Conservation (phyloP, 345 rosid genomes). For the Chamaenerion angustifolium region DNA sequence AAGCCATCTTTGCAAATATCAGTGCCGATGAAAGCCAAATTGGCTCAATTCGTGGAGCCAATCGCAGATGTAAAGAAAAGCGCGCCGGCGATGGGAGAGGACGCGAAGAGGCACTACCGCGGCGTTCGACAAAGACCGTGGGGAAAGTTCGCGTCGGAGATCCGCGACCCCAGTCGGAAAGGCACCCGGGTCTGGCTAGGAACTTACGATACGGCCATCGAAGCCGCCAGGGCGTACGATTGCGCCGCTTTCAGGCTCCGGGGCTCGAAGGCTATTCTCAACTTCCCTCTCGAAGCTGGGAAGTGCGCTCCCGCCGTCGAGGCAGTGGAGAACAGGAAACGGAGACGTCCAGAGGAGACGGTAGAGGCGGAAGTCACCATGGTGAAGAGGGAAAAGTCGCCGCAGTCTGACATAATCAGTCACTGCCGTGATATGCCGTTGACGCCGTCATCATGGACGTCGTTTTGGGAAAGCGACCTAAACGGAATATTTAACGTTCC, state of each 20-base stretch:
- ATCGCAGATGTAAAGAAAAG: slow-evolving; percentile 2
- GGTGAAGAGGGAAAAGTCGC: slow-evolving; percentile 7
- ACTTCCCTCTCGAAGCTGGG: slow-evolving; percentile 78
- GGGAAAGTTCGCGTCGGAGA: slow-evolving; percentile 98
- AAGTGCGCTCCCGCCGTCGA: slow-evolving; percentile 8
- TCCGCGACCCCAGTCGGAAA: slow-evolving; percentile 73
- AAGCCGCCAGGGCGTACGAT: slow-evolving; percentile 87
- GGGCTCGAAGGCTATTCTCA: slow-evolving; percentile 71
- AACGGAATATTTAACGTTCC: slow-evolving; percentile 40
- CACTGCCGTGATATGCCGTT: slow-evolving; percentile 13
- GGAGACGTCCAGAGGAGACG: slow-evolving; percentile 18
- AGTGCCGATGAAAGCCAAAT: slow-evolving; percentile 31
- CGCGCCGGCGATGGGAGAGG: neutral
- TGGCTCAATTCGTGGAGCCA: slow-evolving; percentile 27
- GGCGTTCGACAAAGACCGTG: slow-evolving; percentile 88
- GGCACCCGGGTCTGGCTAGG: slow-evolving; percentile 85
- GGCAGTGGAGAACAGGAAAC: slow-evolving; percentile 14
- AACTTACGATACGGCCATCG: slow-evolving; percentile 61
- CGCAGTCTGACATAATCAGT: slow-evolving; percentile 7
- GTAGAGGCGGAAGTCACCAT: slow-evolving; percentile 4
- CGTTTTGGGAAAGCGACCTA: slow-evolving; percentile 15
- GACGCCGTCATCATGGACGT: slow-evolving; percentile 30
- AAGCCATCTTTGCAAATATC: slow-evolving; percentile 35
- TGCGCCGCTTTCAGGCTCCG: slow-evolving; percentile 68
- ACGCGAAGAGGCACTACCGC: slow-evolving; percentile 48